Conservation (phyloP, 257 asterid species). For the Voacanga thouarsii region DNA sequence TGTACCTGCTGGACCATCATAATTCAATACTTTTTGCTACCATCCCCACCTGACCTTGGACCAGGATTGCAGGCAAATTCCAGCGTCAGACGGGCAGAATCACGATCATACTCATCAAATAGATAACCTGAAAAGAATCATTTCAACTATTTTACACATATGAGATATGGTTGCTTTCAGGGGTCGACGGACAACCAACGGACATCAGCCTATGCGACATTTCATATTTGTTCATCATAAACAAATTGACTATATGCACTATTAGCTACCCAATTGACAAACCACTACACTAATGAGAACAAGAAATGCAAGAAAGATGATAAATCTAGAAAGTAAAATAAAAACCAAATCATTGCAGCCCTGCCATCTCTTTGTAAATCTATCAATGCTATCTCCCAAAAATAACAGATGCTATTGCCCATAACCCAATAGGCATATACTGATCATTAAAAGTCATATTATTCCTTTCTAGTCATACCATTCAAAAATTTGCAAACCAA, state of each 20-base stretch:
- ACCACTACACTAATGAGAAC: background rate
- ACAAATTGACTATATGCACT: background rate
- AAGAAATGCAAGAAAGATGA: background rate
- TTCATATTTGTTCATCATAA: background rate
- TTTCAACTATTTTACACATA: slow-evolving; percentile 5
- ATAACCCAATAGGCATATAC: no score
- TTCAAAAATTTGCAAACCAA: no score
- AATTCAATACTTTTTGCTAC: slow-evolving; percentile 46
- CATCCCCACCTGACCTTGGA: slow-evolving; percentile 60
- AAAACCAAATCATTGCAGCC: background rate
- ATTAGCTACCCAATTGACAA: background rate
- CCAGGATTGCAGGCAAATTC: slow-evolving; percentile 65
- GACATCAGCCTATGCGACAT: background rate
- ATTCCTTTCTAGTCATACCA: no score
- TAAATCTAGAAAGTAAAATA: no score
- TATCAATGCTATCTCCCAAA: no score
- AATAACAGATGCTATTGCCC: no score
- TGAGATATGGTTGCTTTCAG: background rate
- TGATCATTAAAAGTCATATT: no score
- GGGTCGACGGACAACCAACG: background rate
- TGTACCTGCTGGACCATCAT: slow-evolving; percentile 47
- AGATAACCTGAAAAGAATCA: slow-evolving; percentile 61
- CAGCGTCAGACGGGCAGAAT: slow-evolving; percentile 44
- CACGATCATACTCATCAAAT: slow-evolving; percentile 60
- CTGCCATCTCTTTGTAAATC: no score